These are phyloP conservation scores for Clonostachys rosea DNA, from an alignment of 2,329 filamentous ascomycete species.

Conservation along the genomic window DNA sequence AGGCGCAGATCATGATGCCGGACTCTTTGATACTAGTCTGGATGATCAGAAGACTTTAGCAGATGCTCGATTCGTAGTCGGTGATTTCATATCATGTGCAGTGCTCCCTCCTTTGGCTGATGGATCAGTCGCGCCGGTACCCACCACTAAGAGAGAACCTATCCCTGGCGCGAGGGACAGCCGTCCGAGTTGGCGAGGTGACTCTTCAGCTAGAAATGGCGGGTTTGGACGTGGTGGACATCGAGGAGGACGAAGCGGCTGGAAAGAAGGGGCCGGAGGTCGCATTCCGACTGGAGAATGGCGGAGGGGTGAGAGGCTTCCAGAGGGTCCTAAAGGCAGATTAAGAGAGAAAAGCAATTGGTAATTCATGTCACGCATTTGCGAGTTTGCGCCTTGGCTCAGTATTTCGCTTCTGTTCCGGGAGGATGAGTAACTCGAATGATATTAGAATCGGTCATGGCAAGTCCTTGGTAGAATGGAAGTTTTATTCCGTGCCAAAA, in stretches of 20 bases:
- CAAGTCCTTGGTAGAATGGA: constrained; percentile 1
- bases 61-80: constrained; percentile 79
- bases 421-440: neutral
- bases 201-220: constrained; percentile 16
- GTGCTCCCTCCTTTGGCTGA: constrained; percentile 72
- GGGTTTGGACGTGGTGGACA: constrained; percentile 23
- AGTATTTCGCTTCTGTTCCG: neutral
- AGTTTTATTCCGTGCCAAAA: constrained; percentile 17
- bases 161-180: constrained; percentile 9
- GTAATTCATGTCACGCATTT: constrained; percentile 6
- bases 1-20: constrained; percentile 24
- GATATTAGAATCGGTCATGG: neutral
- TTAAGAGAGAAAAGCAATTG: constrained; percentile 19
- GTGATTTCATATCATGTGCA: constrained; percentile 82
- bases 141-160: constrained; percentile 13
- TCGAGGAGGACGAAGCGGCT: constrained; percentile 28
- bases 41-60: constrained; percentile 69
- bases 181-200: constrained; percentile 14
- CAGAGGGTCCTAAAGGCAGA: constrained; percentile 35
- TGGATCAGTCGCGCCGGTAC: constrained; percentile 65
- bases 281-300: constrained; percentile 53
- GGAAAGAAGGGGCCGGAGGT: constrained; percentile 29
- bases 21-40: neutral
- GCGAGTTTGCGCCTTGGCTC: neutral
- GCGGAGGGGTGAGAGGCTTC: constrained; percentile 60